Conservation (phyloP, 257 asterid species). For the Penstemon newberryi region DNA sequence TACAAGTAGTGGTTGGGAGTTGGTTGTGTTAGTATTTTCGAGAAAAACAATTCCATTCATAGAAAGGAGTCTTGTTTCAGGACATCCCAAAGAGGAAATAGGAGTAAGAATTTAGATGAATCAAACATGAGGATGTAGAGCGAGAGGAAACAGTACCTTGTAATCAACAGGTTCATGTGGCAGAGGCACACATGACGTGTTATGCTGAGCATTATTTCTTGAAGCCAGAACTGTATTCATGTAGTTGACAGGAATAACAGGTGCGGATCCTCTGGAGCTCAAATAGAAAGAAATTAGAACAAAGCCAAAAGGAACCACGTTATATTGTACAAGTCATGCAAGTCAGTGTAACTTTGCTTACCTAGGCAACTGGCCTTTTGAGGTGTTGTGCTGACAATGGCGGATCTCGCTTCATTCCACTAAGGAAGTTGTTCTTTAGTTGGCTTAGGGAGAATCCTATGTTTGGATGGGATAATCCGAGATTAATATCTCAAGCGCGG, state of each 20-base stretch:
- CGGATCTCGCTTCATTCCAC: constrained; percentile 44
- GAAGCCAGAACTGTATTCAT: background rate
- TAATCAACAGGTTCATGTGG: no score
- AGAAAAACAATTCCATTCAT: no score
- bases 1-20: no score
- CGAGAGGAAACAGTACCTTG: no score
- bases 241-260: constrained; percentile 29
- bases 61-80: no score
- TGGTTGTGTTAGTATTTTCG: no score
- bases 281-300: constrained; percentile 24
- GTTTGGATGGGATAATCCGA: constrained; percentile 39
- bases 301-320: background rate
- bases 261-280: constrained; percentile 40
- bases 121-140: no score
- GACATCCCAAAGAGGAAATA: no score
- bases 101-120: background rate
- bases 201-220: no score
- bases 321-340: constrained; percentile 18
- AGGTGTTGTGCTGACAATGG: constrained; percentile 29
- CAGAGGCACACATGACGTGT: no score
- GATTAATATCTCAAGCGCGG: constrained; percentile 2
- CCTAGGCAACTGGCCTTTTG: constrained; percentile 51
- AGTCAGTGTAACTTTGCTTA: constrained; percentile 25
- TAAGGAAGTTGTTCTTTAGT: constrained; percentile 79
- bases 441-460: constrained; percentile 60